A percentile compares a stretch with the other conserved stretches of the same genome.
These are phyloP conservation scores for Claviceps sp. DNA, from an alignment of 2,329 filamentous ascomycete species.

Conservation along the genomic window DNA sequence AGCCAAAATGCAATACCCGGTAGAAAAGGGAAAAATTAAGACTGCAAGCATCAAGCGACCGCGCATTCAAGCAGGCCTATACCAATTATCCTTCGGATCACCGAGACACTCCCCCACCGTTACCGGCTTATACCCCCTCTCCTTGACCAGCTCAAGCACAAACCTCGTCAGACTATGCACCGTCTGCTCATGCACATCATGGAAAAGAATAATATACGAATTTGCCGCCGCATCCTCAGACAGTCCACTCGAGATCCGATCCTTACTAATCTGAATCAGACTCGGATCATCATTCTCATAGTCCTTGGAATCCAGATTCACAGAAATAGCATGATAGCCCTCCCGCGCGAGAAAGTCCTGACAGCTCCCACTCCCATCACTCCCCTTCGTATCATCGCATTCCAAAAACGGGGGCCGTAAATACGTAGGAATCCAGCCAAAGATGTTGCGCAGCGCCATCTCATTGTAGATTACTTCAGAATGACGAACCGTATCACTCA, in stretches of 20 bases:
- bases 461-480: conserved; percentile 32
- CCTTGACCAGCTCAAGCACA: background rate
- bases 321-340: conserved; percentile 43
- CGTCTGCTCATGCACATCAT: conserved; percentile 37
- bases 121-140: conserved; percentile 25
- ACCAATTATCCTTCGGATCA: conserved; percentile 39
- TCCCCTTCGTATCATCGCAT: conserved; percentile 19
- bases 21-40: background rate
- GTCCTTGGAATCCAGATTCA: conserved; percentile 48
- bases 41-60: background rate
- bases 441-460: conserved; percentile 27
- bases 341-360: conserved; percentile 22
- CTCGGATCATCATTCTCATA: conserved; percentile 37
- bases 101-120: conserved; percentile 45
- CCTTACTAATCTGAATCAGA: conserved; percentile 32
- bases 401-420: conserved; percentile 33
- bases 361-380: conserved; percentile 13
- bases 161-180: conserved; percentile 22
- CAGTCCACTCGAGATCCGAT: conserved; percentile 20
- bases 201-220: conserved; percentile 37
- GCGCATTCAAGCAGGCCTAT: conserved; percentile 20
- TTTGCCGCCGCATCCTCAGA: conserved; percentile 18
- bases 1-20: too few relatives aligned
- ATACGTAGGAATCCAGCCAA: conserved; percentile 28
- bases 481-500: conserved; percentile 20